phyloP scores from a whole-genome alignment of 768 basidiomycete genomes.

The Rhizopogon vesiculosus region DNA sequence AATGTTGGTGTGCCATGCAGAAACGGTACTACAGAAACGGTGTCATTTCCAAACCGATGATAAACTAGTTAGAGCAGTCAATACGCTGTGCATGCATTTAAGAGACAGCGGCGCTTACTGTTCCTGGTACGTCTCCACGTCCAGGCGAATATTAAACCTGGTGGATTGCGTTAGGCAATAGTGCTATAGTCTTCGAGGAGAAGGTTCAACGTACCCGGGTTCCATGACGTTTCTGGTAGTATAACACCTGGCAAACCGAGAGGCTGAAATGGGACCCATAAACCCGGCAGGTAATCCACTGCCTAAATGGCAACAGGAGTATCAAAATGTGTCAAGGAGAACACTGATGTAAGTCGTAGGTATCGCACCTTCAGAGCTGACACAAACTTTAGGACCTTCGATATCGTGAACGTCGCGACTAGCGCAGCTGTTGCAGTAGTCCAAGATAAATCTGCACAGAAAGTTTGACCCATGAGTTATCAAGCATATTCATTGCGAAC shows the following conservation, averaged over 20 bases:
- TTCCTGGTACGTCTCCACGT: slow-evolving; percentile 18
- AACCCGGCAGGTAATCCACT: slow-evolving; percentile 12
- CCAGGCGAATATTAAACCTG: slow-evolving; percentile 17
- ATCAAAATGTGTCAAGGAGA: not conserved
- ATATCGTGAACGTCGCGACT: slow-evolving; percentile 4
- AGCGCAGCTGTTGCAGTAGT: not conserved
- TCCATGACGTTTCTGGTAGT: slow-evolving; percentile 16
- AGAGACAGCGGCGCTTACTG: not conserved
- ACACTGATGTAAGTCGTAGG: not conserved
- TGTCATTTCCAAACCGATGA: slow-evolving; percentile 12
- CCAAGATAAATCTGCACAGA: slow-evolving; percentile 5
- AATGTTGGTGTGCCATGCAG: slow-evolving; percentile 11
- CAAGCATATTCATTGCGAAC: not conserved
- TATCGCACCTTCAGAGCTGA: slow-evolving; percentile 12
- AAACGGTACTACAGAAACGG: slow-evolving; percentile 18
- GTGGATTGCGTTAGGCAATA: not conserved
- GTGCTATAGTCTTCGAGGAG: too few relatives aligned
- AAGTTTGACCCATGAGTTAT: too few relatives aligned
- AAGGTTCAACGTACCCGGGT: slow-evolving; percentile 9
- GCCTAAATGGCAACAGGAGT: slow-evolving; percentile 4
- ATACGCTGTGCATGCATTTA: not conserved
- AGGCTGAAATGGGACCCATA: slow-evolving; percentile 17
- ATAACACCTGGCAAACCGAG: slow-evolving; percentile 4
- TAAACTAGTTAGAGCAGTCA: slow-evolving; percentile 10
- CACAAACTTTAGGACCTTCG: slow-evolving; percentile 10